Percentiles rank a stretch among this genome's conserved stretches.
These are phyloP conservation scores for Rhododendron vialii DNA, from an alignment of 148 eudicot genomes.

Conservation along the genomic window DNA sequence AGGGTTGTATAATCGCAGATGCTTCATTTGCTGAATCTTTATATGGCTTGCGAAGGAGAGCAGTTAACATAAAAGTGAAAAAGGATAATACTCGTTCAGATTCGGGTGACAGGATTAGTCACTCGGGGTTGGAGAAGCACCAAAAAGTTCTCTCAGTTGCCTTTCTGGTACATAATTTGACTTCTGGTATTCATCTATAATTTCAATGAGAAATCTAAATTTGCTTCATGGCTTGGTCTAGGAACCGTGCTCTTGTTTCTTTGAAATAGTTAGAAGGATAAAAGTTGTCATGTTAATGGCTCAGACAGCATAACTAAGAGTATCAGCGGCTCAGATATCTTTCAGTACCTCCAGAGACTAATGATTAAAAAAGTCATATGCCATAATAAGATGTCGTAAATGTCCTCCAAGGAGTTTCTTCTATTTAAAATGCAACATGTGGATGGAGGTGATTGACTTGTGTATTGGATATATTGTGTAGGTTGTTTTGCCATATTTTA, in stretches of 20 bases:
- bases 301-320: neutral
- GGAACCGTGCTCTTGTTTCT: neutral
- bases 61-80: conserved; percentile 46
- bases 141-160: conserved; percentile 91
- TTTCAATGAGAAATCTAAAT: conserved; percentile 7
- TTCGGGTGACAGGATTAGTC: conserved; percentile 43
- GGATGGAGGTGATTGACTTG: neutral
- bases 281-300: neutral
- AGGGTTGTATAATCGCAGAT: conserved; percentile 44
- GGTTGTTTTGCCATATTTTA: conserved; percentile 91
- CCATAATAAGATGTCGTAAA: neutral
- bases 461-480: conserved; percentile 22
- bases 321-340: neutral
- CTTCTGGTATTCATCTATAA: neutral
- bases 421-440: neutral
- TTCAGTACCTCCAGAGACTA: neutral
- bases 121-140: conserved; percentile 60
- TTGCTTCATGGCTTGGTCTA: neutral
- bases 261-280: neutral
- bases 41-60: conserved; percentile 92
- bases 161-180: conserved; percentile 58
- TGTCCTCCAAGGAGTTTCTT: neutral
- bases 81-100: conserved; percentile 38
- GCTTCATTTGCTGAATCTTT: conserved; percentile 93
- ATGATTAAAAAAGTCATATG: neutral